These are phyloP conservation scores for Pseudomonodictys pantanalensis DNA, from an alignment of 495 filamentous ascomycete genomes.

Conservation along the genomic window DNA sequence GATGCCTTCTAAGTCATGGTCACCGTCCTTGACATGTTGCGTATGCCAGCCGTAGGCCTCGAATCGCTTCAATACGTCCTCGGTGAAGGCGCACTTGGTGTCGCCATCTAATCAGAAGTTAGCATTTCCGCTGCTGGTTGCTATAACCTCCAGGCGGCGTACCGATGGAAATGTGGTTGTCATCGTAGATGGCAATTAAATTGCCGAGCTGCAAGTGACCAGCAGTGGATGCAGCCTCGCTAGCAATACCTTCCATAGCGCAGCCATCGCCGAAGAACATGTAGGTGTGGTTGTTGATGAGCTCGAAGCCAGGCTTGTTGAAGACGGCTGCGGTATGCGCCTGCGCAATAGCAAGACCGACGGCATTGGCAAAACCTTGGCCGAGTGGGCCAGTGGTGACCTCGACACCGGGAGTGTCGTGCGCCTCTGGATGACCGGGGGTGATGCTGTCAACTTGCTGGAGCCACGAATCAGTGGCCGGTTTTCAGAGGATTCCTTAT, in stretches of 20 bases:
- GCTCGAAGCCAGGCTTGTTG: slow-evolving; percentile 93
- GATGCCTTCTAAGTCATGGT: slow-evolving; percentile 83
- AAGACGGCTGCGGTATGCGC: slow-evolving; percentile 82
- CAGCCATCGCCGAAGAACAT: slow-evolving; percentile 96
- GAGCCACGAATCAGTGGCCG: slow-evolving; percentile 4
- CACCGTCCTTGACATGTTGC: slow-evolving; percentile 81
- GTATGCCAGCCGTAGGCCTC: slow-evolving; percentile 98
- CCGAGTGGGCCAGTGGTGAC: slow-evolving; percentile 70
- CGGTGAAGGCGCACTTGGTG: slow-evolving; percentile 93
- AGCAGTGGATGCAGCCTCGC: slow-evolving; percentile 86
- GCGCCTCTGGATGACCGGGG: slow-evolving; percentile 93
- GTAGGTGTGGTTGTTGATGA: slow-evolving; percentile 97
- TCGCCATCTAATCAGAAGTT: slow-evolving; percentile 67
- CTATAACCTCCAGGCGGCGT: slow-evolving; percentile 33
- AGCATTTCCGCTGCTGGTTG: slow-evolving; percentile 13
- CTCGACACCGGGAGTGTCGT: slow-evolving; percentile 94
- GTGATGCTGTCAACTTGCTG: slow-evolving; percentile 87
- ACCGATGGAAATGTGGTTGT: slow-evolving; percentile 97
- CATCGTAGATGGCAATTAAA: slow-evolving; percentile 94
- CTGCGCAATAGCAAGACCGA: slow-evolving; percentile 92
- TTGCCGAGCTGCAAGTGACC: slow-evolving; percentile 97
- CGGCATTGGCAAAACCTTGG: slow-evolving; percentile 39
- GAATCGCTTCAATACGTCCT: slow-evolving; percentile 94
- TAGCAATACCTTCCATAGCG: slow-evolving; percentile 95
- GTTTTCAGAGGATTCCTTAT: slow-evolving; percentile 3